Conservation (phyloP, 2,329 filamentous ascomycete species). For the Calonectria montana region DNA sequence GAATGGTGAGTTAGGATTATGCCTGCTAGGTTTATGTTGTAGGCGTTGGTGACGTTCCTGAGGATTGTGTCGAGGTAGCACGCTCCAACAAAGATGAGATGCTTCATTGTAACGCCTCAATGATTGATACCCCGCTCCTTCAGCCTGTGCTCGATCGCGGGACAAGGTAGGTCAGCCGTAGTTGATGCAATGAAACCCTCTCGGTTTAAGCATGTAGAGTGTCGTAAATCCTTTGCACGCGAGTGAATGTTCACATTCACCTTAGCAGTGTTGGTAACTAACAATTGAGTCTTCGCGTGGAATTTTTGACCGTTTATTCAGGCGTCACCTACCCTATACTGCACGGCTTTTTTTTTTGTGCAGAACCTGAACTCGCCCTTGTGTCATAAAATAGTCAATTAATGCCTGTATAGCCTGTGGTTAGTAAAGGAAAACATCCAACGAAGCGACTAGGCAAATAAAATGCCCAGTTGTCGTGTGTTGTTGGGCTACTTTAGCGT, state of each 20-base stretch:
- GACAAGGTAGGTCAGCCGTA: not conserved
- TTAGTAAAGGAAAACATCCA: too few species aligned
- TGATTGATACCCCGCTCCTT: not conserved
- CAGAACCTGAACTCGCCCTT: too few species aligned
- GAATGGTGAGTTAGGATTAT: conserved; percentile 28
- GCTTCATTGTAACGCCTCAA: conserved; percentile 55
- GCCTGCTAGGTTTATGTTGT: not conserved
- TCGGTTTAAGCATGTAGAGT: not conserved
- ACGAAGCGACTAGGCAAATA: too few species aligned
- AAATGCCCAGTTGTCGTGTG: too few species aligned
- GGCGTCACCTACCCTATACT: too few species aligned
- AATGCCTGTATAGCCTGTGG: too few species aligned
- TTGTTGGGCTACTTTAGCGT: too few species aligned
- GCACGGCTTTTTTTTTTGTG: too few species aligned
- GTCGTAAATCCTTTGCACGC: not conserved
- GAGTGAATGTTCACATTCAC: not conserved
- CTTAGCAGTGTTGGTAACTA: not conserved
- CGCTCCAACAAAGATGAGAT: conserved; percentile 73
- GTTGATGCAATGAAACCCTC: not conserved
- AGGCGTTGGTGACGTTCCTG: conserved; percentile 57
- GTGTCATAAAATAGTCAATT: too few species aligned
- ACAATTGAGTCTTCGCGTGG: not conserved
- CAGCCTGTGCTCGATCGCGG: not conserved
- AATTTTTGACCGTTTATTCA: not conserved
- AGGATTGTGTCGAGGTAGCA: conserved; percentile 80